Conservation (phyloP, 768 basidiomycete genomes). For the Suillus subalutaceus region DNA sequence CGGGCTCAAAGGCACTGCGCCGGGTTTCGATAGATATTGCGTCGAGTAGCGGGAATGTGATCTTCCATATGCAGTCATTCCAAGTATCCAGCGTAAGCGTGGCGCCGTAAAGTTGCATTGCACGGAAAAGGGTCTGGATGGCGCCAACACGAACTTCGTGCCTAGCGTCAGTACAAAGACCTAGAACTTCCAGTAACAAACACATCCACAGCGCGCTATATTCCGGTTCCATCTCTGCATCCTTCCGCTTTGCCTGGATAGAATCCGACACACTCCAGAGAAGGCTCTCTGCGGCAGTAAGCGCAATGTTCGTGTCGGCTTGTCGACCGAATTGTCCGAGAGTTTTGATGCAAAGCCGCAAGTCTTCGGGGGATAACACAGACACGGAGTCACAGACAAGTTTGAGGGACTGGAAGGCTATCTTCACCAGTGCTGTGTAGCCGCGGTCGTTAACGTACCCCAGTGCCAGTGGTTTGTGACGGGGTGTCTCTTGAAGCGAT, state of each 20-base stretch:
- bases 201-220: slow-evolving; percentile 95
- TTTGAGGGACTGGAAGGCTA: slow-evolving; percentile 92
- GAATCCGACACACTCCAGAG: slow-evolving; percentile 97
- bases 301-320: slow-evolving; percentile 92
- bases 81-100: slow-evolving; percentile 82
- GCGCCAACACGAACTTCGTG: slow-evolving; percentile 92
- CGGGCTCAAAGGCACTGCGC: slow-evolving; percentile 25
- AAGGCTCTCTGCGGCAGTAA: slow-evolving; percentile 91
- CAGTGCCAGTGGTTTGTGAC: slow-evolving; percentile 51
- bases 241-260: slow-evolving; percentile 82
- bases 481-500: slow-evolving; percentile 38
- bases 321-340: slow-evolving; percentile 92
- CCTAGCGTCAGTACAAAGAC: slow-evolving; percentile 78
- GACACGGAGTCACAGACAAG: slow-evolving; percentile 93
- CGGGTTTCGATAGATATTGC: slow-evolving; percentile 62
- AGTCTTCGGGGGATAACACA: slow-evolving; percentile 75
- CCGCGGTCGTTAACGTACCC: slow-evolving; percentile 68
- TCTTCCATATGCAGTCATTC: slow-evolving; percentile 90
- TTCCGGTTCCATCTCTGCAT: slow-evolving; percentile 59
- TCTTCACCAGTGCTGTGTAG: slow-evolving; percentile 79
- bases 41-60: slow-evolving; percentile 86
- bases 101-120: slow-evolving; percentile 91
- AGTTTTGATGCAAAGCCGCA: slow-evolving; percentile 87
- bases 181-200: slow-evolving; percentile 80
- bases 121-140: slow-evolving; percentile 93